Base-by-base conservation (phyloP, 1,139 yeast species). In the Geotrichum klebahnii region DNA sequence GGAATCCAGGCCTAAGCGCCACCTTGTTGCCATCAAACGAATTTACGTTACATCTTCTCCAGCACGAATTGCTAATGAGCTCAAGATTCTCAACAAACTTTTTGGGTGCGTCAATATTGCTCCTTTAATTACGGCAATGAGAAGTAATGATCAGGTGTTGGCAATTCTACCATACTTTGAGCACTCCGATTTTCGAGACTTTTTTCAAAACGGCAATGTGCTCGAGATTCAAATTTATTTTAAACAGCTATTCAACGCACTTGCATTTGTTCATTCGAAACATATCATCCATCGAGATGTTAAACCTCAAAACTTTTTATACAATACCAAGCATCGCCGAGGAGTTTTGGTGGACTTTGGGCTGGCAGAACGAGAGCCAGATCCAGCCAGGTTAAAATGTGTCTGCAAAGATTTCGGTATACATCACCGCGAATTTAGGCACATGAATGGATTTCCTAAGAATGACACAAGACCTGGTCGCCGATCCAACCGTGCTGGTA, bases 41-140 rank as follows among this genome's bases (percentile, higher is more conserved):
- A 89, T 92, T 49, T 90, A 89, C 66, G 98, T 90, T 23, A 94
- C 98, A 0, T 87, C 97, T 1, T 88, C 97, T 5, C 97, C 97
- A 0, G 82, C 80, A 57, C 77, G 99, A 65, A 90, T 92, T 46
- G 81, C 80, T 60, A 89, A 89, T 66, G 99, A 92, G 67, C 75
- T 92, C 58, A 83, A 84, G 57, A 71, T 92, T 48, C 74, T 92
- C 34, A 82, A 84, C 63, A 77, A 77, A 53, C 70, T 90, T 45
- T 63, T 76, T 12, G 89, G 90, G 1, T 82, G 84, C 55, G 74
- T 79, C 1, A 80, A 83, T 55, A 89, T 92, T 42, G 95, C 96
- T 1, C 96, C 97, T 1, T 70, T 92, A 49, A 75, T 92, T 44
- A 96, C 95, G 59, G 96, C 95, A 1, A 67, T 88, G 51, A 75